These are phyloP conservation scores for Rhizoclosmatium globosum DNA, from an alignment of 192 early-diverging fungal genomes.

Conservation along the genomic window DNA sequence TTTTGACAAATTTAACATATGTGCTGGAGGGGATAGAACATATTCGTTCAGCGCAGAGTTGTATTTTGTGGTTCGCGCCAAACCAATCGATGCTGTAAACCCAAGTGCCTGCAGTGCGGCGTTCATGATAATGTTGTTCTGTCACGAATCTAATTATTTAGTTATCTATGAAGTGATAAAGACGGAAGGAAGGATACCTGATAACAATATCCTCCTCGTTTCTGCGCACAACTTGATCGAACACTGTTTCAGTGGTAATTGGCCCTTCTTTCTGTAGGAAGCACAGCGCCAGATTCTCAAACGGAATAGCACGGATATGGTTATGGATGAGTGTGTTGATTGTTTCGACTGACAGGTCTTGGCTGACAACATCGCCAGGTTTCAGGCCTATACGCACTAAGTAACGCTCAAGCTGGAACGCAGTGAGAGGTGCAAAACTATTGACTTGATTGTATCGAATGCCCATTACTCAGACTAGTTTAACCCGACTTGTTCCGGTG, in stretches of 20 bases:
- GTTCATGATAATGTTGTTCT: conserved; percentile 4
- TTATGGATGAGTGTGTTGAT: background rate
- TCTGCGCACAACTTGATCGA: background rate
- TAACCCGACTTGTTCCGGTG: too few relatives aligned
- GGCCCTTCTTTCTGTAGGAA: background rate
- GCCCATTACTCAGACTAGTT: too few relatives aligned
- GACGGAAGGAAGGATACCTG: background rate
- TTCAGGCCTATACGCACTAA: background rate
- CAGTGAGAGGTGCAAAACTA: background rate
- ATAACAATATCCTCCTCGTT: conserved; percentile 21
- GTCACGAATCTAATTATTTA: background rate
- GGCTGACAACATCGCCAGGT: background rate
- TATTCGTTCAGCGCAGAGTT: too few relatives aligned
- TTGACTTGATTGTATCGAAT: too few relatives aligned
- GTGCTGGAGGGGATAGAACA: background rate
- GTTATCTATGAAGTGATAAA: background rate
- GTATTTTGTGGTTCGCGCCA: background rate
- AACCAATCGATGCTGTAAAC: background rate
- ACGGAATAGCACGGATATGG: background rate
- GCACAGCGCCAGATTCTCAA: background rate
- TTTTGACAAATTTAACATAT: conserved; percentile 15
- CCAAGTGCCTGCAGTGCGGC: background rate
- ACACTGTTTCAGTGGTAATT: background rate
- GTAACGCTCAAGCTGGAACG: background rate
- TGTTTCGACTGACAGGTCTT: background rate